Percentiles rank a stretch among this genome's conserved stretches.
Evolutionary conservation across 2,329 filamentous ascomycete genomes (phyloP).

Genomic region (Penicillium thymicola): DNA sequence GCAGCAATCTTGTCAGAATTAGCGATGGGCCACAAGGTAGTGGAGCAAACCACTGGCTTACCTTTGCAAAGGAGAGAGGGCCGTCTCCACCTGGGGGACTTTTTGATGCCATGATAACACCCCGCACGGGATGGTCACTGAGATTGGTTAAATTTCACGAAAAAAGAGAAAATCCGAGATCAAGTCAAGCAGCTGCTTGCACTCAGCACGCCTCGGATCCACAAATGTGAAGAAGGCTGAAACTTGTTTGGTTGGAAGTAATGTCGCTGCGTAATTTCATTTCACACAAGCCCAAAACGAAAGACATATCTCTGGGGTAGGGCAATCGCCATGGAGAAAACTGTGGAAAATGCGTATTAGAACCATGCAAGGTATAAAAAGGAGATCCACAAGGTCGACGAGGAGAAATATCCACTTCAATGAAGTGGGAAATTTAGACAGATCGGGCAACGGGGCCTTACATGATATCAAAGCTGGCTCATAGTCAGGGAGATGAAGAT

Average conservation of each 20-base stretch:
- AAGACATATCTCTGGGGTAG: constrained; percentile 45
- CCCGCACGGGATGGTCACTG: constrained; percentile 14
- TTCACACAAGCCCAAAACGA: constrained; percentile 44
- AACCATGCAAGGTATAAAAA: background rate
- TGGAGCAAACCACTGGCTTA: constrained; percentile 33
- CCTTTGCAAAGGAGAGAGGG: constrained; percentile 72
- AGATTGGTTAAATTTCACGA: constrained; percentile 20
- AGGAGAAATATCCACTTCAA: constrained; percentile 2
- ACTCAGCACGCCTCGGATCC: constrained; percentile 24
- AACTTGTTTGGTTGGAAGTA: constrained; percentile 32
- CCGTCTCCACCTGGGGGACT: constrained; percentile 27
- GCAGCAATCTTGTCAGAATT: constrained; percentile 40
- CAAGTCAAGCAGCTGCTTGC: constrained; percentile 12
- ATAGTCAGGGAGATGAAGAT: constrained; percentile 20
- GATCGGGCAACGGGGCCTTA: constrained; percentile 15
- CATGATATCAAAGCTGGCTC: constrained; percentile 27
- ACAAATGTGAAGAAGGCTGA: constrained; percentile 19
- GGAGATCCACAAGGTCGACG: background rate
- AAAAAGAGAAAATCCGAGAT: constrained; percentile 16
- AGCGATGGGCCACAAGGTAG: constrained; percentile 10
- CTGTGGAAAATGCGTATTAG: constrained; percentile 24
- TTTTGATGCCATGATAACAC: constrained; percentile 34
- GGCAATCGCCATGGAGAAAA: constrained; percentile 43
- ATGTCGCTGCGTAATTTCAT: constrained; percentile 40
- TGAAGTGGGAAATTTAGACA: background rate